Conservation (phyloP, 768 basidiomycete species). For the Pisolithus microcarpus region DNA sequence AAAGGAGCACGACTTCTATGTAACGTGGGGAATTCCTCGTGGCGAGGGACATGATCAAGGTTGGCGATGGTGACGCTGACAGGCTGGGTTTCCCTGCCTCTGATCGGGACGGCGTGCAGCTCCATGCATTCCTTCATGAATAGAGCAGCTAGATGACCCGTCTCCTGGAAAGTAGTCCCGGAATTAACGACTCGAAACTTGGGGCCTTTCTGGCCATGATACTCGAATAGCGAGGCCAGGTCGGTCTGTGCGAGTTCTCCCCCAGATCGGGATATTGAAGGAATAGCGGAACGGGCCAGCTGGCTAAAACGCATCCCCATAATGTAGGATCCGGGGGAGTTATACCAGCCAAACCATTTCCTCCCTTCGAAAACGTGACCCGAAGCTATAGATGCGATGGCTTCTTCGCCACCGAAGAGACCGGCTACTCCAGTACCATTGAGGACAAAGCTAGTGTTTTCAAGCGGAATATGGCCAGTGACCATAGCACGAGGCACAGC, state of each 20-base stretch:
- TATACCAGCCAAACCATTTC: too few relatives aligned
- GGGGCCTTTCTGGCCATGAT: constrained; percentile 23
- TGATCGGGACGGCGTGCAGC: neutral
- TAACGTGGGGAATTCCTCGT: neutral
- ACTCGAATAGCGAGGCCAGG: constrained; percentile 11
- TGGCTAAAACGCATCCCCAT: constrained; percentile 16
- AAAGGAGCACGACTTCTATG: constrained; percentile 5
- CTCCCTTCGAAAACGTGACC: too few relatives aligned
- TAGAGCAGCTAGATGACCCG: constrained; percentile 25
- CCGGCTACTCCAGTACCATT: too few relatives aligned
- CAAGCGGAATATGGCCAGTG: too few relatives aligned
- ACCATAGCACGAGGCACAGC: too few relatives aligned
- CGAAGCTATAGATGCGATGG: too few relatives aligned
- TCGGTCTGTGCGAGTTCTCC: too few relatives aligned
- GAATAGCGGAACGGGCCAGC: too few relatives aligned
- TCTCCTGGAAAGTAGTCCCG: constrained; percentile 19
- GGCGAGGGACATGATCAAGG: constrained; percentile 2
- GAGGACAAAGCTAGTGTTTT: too few relatives aligned
- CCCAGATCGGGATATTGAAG: too few relatives aligned
- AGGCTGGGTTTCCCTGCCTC: constrained; percentile 10
- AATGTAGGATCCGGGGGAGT: neutral
- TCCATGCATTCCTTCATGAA: constrained; percentile 15
- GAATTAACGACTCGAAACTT: constrained; percentile 21
- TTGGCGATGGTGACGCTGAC: constrained; percentile 15
- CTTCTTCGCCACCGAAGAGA: too few relatives aligned